Percentiles rank a stretch among this genome's conserved stretches.
phyloP scores from a whole-genome alignment of 2,329 filamentous ascomycete genomes.

The Trichophyton benhamiae region DNA sequence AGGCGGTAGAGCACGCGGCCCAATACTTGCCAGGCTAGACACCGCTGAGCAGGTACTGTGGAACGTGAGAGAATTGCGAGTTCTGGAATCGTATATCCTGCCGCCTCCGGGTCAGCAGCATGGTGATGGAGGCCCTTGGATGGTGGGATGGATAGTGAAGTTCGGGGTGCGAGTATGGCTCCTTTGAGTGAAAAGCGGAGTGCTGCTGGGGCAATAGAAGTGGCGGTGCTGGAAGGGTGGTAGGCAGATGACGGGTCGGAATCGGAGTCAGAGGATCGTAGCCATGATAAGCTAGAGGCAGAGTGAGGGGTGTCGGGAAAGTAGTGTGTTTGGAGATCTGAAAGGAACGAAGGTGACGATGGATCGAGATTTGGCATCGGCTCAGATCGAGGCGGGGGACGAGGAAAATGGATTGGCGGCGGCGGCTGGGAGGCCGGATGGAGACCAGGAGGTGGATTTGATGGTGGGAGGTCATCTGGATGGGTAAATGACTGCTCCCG shows the following conservation, averaged over 20 bases:
- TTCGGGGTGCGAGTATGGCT: conserved; percentile 62
- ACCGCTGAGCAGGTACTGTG: conserved; percentile 72
- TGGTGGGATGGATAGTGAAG: conserved; percentile 60
- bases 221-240: conserved; percentile 59
- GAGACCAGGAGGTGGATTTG: conserved; percentile 26
- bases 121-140: conserved; percentile 84
- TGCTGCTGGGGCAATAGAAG: conserved; percentile 53
- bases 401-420: conserved; percentile 32
- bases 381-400: conserved; percentile 33
- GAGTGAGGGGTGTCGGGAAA: conserved; percentile 80
- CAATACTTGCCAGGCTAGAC: conserved; percentile 81
- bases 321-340: conserved; percentile 79
- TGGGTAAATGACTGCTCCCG: conserved; percentile 8
- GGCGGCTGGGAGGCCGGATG: conserved; percentile 30
- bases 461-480: conserved; percentile 26
- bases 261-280: conserved; percentile 56
- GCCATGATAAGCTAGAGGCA: conserved; percentile 79
- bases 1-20: conserved; percentile 75
- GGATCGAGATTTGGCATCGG: conserved; percentile 66
- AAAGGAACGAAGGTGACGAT: conserved; percentile 67
- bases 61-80: conserved; percentile 69
- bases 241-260: conserved; percentile 63
- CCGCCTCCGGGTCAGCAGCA: conserved; percentile 79
- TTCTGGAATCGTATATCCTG: conserved; percentile 86
- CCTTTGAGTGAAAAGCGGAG: conserved; percentile 86